Evolutionary conservation across 345 rosid genomes (phyloP), one percentile per base, ranked within the genome.

Genomic region (Lepidium africanum): DNA sequence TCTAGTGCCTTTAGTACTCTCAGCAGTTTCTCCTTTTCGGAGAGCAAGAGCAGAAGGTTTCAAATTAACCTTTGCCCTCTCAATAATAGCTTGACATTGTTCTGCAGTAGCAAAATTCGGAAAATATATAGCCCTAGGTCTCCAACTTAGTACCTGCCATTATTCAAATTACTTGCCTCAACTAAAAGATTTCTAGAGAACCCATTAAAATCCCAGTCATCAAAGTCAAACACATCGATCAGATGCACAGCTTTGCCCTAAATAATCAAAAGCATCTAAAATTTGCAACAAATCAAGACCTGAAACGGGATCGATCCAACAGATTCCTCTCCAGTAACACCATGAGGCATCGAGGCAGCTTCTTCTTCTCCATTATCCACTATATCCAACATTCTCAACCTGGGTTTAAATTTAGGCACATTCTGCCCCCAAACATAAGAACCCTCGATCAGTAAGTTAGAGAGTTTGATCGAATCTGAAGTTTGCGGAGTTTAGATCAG

Each of bases 91-190:
- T 71, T 80, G 21, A 38, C 91, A 86, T 76, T 88, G 95, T 67
- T 83, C 83, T 15, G 81, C 68, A 39, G 79, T 79, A 9, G 89
- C 95, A 64, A 88, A 88, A 56, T 76, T 78, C 0, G 95, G 95
- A 67, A 88, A 88, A 73, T 86, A 86, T 56, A 84, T 69, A 61
- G 89, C 95, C 62, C 89, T 77, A 25, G 95, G 95, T 66, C 65
- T 81, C 95, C 91, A 88, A 72, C 95, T 88, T 63, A 88, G 75
- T 21, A 86, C 86, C 95, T 88, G 63, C 54, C 68, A 59, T 15
- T 25, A 5, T 6, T 0, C 46, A 9, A 36, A 30, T 53, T 12
- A 17, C 49, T 27, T 45, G 40, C 39, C n/a, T 53, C 46, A 32
- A 14, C 17, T 38, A n/a, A 49, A 23, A 5, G 27, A 52, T 6